phyloP scores from a whole-genome alignment of 306 rosid genomes.

The Quercus robur region DNA sequence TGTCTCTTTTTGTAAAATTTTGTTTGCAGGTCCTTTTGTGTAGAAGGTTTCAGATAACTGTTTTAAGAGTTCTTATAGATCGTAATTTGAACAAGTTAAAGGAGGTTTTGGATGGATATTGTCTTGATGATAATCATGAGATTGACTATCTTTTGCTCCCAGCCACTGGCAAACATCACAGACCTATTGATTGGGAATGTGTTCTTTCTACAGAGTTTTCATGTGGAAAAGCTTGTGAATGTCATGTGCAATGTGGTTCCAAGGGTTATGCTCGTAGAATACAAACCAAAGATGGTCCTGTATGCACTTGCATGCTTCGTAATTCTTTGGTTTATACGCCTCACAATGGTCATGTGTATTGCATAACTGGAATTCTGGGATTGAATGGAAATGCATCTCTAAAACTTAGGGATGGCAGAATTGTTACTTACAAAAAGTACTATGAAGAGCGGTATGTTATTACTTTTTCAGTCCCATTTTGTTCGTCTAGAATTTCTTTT shows the following conservation, averaged over 20 bases:
- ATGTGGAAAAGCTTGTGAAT: background rate
- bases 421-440: slow-evolving; percentile 55
- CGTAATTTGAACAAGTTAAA: slow-evolving; percentile 28
- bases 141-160: slow-evolving; percentile 85
- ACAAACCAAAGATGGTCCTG: slow-evolving; percentile 39
- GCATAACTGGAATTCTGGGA: slow-evolving; percentile 36
- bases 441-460: slow-evolving; percentile 41
- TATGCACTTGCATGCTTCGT: slow-evolving; percentile 52
- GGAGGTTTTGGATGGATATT: slow-evolving; percentile 16
- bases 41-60: slow-evolving; percentile 59
- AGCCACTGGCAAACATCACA: slow-evolving; percentile 11
- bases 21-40: slow-evolving; percentile 53
- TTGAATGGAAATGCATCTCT: slow-evolving; percentile 61
- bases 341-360: slow-evolving; percentile 54
- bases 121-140: slow-evolving; percentile 35
- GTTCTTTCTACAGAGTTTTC: slow-evolving; percentile 44
- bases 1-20: slow-evolving; percentile 1
- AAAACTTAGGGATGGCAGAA: slow-evolving; percentile 31
- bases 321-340: slow-evolving; percentile 70
- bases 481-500: background rate
- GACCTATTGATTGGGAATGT: slow-evolving; percentile 55
- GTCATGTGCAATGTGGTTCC: slow-evolving; percentile 17
- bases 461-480: background rate
- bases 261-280: slow-evolving; percentile 8
- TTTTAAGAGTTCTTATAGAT: slow-evolving; percentile 47